phyloP scores from a whole-genome alignment of 805 yeast species.

The Ogataea pilisensis region DNA sequence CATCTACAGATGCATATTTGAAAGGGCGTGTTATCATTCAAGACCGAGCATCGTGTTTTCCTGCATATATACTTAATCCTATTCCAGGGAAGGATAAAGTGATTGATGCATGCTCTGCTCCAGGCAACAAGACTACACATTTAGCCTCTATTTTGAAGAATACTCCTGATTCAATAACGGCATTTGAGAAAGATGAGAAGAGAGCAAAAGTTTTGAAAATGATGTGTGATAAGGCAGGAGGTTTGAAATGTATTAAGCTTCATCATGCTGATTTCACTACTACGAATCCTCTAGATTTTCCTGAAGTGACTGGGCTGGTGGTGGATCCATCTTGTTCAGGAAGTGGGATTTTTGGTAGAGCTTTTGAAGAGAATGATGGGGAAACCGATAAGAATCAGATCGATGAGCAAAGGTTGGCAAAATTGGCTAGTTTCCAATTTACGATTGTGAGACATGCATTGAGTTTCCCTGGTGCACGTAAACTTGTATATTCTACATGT shows the following conservation, averaged over 20 bases:
- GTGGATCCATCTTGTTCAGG: slow-evolving; percentile 99
- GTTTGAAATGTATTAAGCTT: slow-evolving; percentile 38
- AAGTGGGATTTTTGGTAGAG: slow-evolving; percentile 94
- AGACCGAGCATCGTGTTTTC: slow-evolving; percentile 96
- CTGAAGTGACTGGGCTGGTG: slow-evolving; percentile 69
- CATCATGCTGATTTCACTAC: slow-evolving; percentile 59
- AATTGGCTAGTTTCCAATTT: slow-evolving; percentile 81
- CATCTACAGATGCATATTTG: slow-evolving; percentile 63
- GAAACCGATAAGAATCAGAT: slow-evolving; percentile 41
- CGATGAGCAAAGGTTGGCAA: slow-evolving; percentile 56
- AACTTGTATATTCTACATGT: slow-evolving; percentile 91
- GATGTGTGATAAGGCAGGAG: slow-evolving; percentile 81
- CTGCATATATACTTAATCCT: slow-evolving; percentile 77
- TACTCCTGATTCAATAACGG: slow-evolving; percentile 50
- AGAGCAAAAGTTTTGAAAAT: slow-evolving; percentile 66
- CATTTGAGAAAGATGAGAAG: slow-evolving; percentile 81
- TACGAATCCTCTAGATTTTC: slow-evolving; percentile 52
- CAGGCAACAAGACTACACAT: slow-evolving; percentile 97
- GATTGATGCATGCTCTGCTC: slow-evolving; percentile 96
- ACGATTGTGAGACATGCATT: slow-evolving; percentile 87
- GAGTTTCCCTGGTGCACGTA: slow-evolving; percentile 67
- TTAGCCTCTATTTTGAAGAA: slow-evolving; percentile 59
- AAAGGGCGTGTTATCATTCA: slow-evolving; percentile 84
- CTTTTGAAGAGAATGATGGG: slow-evolving; percentile 48
- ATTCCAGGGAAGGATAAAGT: slow-evolving; percentile 49